Conservation (phyloP, 2,329 filamentous ascomycete genomes). For the Colletotrichum scovillei region DNA sequence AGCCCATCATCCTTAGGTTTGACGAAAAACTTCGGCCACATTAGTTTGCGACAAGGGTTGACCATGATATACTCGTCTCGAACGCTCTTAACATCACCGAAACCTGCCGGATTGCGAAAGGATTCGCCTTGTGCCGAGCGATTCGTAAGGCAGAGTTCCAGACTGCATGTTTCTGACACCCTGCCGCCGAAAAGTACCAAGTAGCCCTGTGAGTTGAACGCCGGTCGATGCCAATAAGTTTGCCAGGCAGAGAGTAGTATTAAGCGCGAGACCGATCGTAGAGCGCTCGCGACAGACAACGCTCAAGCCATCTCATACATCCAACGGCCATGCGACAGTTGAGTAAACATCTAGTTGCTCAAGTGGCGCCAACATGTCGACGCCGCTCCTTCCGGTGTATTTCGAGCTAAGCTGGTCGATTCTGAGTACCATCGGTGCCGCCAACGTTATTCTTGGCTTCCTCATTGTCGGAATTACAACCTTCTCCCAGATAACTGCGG, state of each 20-base stretch:
- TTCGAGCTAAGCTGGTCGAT: slow-evolving; percentile 58
- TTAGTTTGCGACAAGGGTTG: neutral
- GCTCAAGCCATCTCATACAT: neutral
- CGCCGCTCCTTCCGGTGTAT: slow-evolving; percentile 42
- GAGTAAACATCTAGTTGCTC: neutral
- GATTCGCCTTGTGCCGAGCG: neutral
- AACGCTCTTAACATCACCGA: neutral
- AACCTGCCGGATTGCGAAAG: neutral
- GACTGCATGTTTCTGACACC: neutral
- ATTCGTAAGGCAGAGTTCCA: neutral
- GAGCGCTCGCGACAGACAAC: neutral
- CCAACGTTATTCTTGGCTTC: slow-evolving; percentile 51
- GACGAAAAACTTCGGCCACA: neutral
- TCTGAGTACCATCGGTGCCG: slow-evolving; percentile 56
- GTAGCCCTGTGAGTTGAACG: neutral
- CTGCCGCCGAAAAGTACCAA: neutral
- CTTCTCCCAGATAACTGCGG: slow-evolving; percentile 50
- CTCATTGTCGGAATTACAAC: slow-evolving; percentile 52
- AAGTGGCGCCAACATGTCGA: slow-evolving; percentile 11
- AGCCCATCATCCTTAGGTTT: neutral
- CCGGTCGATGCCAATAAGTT: neutral
- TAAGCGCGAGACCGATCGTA: neutral
- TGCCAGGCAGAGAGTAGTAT: neutral
- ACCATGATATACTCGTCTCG: neutral
- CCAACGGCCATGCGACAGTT: neutral